A percentile compares a stretch with the other conserved stretches of the same genome.
These are phyloP conservation scores for Gracilariopsis chorda DNA, from an alignment of 23 red algal species.

Conservation along the genomic window DNA sequence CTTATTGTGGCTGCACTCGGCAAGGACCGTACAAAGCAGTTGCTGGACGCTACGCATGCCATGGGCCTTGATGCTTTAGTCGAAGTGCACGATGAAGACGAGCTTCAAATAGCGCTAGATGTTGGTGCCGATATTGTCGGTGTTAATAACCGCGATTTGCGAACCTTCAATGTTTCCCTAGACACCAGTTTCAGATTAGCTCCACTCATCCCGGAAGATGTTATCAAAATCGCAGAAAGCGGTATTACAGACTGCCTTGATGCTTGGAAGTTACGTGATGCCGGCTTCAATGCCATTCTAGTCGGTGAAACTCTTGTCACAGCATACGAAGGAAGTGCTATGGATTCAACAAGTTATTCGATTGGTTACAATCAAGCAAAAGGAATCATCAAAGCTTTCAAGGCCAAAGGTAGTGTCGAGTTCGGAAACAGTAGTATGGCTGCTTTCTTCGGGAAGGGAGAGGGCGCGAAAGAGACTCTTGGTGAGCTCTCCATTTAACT, in stretches of 20 bases:
- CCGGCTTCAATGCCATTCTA: conserved; percentile 88
- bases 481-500: conserved; percentile 23
- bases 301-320: conserved; percentile 86
- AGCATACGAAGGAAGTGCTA: conserved; percentile 55
- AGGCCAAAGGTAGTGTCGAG: conserved; percentile 80
- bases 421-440: conserved; percentile 62
- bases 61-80: conserved; percentile 92
- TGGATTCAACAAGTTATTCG: conserved; percentile 52
- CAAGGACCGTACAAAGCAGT: conserved; percentile 54
- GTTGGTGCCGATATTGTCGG: conserved; percentile 92
- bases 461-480: conserved; percentile 94
- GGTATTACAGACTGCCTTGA: conserved; percentile 79
- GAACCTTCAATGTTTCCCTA: conserved; percentile 79
- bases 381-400: conserved; percentile 81
- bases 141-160: conserved; percentile 90
- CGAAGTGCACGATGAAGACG: conserved; percentile 92
- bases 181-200: conserved; percentile 61
- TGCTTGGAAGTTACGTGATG: conserved; percentile 95
- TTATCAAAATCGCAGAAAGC: conserved; percentile 92
- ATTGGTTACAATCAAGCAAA: conserved; percentile 81
- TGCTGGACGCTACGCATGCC: conserved; percentile 68
- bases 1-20: conserved; percentile 96
- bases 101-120: conserved; percentile 75
- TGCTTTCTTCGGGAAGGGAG: conserved; percentile 78
- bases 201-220: conserved; percentile 58